Evolutionary conservation across 495 filamentous ascomycete genomes (phyloP).

Genomic region (Viridothelium virens): DNA sequence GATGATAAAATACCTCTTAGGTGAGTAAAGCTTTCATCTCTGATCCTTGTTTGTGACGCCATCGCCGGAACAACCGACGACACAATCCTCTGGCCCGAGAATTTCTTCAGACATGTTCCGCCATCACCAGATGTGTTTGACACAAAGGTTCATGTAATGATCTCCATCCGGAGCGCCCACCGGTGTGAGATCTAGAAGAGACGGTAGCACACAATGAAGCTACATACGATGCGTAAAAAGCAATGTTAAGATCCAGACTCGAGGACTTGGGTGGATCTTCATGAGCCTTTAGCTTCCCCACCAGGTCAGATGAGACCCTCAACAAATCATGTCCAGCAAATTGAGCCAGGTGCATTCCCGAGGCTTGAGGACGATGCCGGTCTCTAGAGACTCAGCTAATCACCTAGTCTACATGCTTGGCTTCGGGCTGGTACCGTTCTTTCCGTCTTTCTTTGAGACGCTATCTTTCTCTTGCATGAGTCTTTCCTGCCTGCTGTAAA

Average conservation of each 20-base stretch:
- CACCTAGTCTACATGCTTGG: background rate
- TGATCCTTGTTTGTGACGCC: background rate
- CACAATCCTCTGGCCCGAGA: background rate
- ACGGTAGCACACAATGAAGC: background rate
- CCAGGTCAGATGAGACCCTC: background rate
- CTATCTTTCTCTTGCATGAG: background rate
- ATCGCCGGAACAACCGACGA: background rate
- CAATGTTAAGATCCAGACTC: background rate
- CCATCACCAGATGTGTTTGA: background rate
- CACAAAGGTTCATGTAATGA: too few relatives aligned
- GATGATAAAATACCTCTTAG: too few relatives aligned
- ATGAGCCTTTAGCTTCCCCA: background rate
- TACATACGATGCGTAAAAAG: background rate
- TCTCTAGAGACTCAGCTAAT: background rate
- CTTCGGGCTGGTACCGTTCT: background rate
- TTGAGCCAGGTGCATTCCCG: background rate
- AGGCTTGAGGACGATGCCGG: background rate
- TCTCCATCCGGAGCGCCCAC: too few relatives aligned
- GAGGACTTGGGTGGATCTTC: background rate
- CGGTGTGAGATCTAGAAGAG: too few relatives aligned
- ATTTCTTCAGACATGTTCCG: background rate
- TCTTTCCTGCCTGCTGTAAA: background rate
- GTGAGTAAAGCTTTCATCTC: too few relatives aligned
- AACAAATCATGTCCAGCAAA: conserved; percentile 1
- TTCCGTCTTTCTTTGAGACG: background rate